These are phyloP conservation scores for Hypoxylon sp. DNA, from an alignment of 2,329 filamentous ascomycete species.

Conservation along the genomic window DNA sequence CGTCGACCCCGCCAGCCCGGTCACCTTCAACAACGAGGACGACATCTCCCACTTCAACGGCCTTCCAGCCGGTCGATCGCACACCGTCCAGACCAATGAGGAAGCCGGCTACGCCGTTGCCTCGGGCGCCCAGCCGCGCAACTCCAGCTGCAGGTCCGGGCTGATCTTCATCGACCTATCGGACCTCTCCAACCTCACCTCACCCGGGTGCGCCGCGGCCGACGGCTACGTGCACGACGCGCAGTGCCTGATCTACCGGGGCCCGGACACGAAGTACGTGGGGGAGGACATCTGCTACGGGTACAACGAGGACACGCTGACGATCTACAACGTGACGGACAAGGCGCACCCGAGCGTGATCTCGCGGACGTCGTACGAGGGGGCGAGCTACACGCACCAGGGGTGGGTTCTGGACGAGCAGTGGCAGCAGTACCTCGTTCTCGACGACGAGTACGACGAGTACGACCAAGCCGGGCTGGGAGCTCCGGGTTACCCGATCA, in stretches of 20 bases:
- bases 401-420: constrained; percentile 63
- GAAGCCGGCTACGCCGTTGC: constrained; percentile 64
- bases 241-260: constrained; percentile 70
- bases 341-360: constrained; percentile 61
- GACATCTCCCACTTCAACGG: constrained; percentile 59
- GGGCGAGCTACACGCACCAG: constrained; percentile 69
- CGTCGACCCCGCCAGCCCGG: constrained; percentile 60
- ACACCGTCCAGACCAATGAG: constrained; percentile 64
- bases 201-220: constrained; percentile 66
- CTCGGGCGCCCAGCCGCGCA: constrained; percentile 58
- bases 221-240: constrained; percentile 75
- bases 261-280: constrained; percentile 62
- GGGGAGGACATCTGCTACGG: constrained; percentile 69
- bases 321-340: constrained; percentile 66
- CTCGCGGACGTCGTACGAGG: constrained; percentile 67
- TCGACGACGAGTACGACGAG: constrained; percentile 67
- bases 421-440: constrained; percentile 57
- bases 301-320: constrained; percentile 67
- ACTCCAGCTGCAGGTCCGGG: constrained; percentile 64
- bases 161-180: constrained; percentile 72
- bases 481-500: constrained; percentile 58
- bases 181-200: constrained; percentile 66
- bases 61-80: constrained; percentile 60
- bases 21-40: constrained; percentile 61
- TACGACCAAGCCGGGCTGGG: constrained; percentile 57